Evolutionary conservation across 495 filamentous ascomycete genomes (phyloP), one percentile per base, ranked within the genome.

Genomic region (Arthonia radiata): DNA sequence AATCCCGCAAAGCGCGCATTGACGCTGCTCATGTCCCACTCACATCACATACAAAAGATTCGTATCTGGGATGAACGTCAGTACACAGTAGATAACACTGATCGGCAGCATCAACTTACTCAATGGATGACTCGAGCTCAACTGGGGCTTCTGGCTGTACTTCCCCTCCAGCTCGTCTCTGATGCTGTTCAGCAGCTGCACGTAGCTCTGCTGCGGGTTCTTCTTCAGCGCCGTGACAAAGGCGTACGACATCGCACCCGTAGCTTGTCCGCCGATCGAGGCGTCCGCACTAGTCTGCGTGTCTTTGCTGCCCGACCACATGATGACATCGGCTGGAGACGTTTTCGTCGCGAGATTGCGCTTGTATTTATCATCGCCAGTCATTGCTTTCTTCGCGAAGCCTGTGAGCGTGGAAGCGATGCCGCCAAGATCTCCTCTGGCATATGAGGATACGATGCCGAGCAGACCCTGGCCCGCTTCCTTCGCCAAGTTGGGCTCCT

Each of bases 301-400:
- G 47, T 97, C 86, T 47, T 93, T 93, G 52, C 77, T 89, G 17
- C 86, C 86, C 23, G 75, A 83, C 67, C 81, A 89, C 78, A 93
- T 93, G 44, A 97, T 63, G 15, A 97, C 86, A 54, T 97, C 86
- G 15, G 86, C 86, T 7, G 79, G 71, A 26, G 74, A 83, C 8
- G 86, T 94, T 54, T 92, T 93, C 12, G 83, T 93, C 29, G 75
- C 63, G 41, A 78, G 53, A 33, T 75, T 67, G 32, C 67, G 63
- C 45, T 86, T 64, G 42, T 79, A 71, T 5, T 69, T 71, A 18
- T 81, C 72, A 31, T 86, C 72, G 37, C 83, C 81, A 33, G 54
- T 64, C 6, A 76, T 78, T 4, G 80, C 81, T 49, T 91, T 90
- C 58, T 92, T 94, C 52, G 90, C 66, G 52, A 94, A 75, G 27